Evolutionary conservation across 2,329 filamentous ascomycete genomes (phyloP).

Genomic region (Sporothrix brasiliensis): DNA sequence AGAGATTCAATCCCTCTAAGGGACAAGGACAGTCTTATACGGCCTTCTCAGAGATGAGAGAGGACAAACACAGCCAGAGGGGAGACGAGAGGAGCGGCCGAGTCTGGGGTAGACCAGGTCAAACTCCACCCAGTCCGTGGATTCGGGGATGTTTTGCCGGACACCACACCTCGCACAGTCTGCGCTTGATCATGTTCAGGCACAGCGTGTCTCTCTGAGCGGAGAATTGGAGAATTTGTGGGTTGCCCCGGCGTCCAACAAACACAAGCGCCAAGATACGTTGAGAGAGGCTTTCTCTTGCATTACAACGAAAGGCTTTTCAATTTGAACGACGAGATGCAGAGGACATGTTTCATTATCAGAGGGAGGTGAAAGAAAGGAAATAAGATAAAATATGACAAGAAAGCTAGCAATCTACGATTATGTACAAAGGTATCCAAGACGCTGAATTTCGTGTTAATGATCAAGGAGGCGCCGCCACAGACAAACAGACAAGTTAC

Average conservation of each 20-base stretch:
- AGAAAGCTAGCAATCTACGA: constrained; percentile 26
- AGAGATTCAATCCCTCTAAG: too few relatives aligned
- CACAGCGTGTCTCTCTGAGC: not conserved
- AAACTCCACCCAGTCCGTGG: not conserved
- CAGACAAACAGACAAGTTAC: not conserved
- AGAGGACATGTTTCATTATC: not conserved
- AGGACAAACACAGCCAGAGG: constrained; percentile 14
- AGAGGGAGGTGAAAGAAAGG: not conserved
- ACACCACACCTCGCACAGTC: not conserved
- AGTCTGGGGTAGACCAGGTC: constrained; percentile 19
- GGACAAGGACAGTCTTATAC: not conserved
- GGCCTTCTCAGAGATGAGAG: not conserved
- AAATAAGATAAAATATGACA: constrained; percentile 4
- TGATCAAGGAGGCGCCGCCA: not conserved
- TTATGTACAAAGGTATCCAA: constrained; percentile 23
- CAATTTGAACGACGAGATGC: not conserved
- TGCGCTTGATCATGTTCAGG: constrained; percentile 19
- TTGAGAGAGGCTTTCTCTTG: not conserved
- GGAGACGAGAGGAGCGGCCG: not conserved
- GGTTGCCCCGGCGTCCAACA: not conserved
- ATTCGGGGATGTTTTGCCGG: constrained; percentile 26
- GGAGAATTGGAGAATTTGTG: constrained; percentile 26
- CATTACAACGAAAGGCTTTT: not conserved
- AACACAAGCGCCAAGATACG: not conserved
- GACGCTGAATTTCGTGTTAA: not conserved